Percentiles rank a stretch among this genome's conserved stretches.
Conservation (phyloP, 257 asterid species). For the Striga asiatica region DNA sequence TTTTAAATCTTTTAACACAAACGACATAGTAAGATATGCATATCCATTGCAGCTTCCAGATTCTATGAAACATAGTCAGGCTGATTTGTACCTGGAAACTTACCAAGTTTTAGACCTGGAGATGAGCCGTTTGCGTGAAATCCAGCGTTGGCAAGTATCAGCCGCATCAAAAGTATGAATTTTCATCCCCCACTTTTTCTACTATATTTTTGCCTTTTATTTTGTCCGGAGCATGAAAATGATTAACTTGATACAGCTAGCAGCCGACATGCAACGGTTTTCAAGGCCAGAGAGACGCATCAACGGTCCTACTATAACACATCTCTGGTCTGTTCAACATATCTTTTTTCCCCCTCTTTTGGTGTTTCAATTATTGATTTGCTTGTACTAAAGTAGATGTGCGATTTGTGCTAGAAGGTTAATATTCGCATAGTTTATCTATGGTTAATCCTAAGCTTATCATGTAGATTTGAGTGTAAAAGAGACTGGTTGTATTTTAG, state of each 20-base stretch:
- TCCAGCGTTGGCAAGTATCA: conserved; percentile 98
- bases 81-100: conserved; percentile 89
- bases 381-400: background rate
- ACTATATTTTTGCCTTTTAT: background rate
- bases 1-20: background rate
- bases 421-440: background rate
- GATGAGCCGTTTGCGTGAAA: conserved; percentile 97
- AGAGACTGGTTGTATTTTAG: background rate
- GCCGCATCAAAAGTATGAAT: conserved; percentile 74
- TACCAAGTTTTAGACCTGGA: conserved; percentile 96
- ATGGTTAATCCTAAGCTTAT: background rate
- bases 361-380: conserved; percentile 6
- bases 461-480: background rate
- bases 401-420: background rate
- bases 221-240: conserved; percentile 19
- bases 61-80: conserved; percentile 94
- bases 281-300: conserved; percentile 97
- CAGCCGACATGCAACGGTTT: conserved; percentile 98
- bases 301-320: conserved; percentile 96
- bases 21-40: conserved; percentile 5
- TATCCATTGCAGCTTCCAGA: conserved; percentile 78
- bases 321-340: conserved; percentile 67
- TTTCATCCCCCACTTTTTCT: conserved; percentile 8
- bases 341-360: background rate
- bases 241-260: conserved; percentile 58